Evolutionary conservation across 306 rosid genomes (phyloP), one percentile per base, ranked within the genome.

Genomic region (Cucurbita pepo): DNA sequence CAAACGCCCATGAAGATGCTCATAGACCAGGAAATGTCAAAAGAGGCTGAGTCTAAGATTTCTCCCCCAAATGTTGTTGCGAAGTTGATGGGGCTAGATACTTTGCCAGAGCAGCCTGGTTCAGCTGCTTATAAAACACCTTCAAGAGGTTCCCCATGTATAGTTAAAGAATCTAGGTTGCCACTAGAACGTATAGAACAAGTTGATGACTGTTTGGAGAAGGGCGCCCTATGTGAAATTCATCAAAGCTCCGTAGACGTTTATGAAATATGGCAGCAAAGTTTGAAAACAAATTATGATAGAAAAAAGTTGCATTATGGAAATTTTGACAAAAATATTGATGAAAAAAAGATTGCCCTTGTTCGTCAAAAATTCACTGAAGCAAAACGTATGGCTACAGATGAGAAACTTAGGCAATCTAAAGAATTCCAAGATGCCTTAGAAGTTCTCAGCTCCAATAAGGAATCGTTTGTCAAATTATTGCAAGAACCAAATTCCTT

Each of bases 71-170:
- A 91, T 75, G 85, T 89, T 63, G 96, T 95, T 77, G 99, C 99
- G 73, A 89, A 88, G 82, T 82, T 91, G 80, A 95, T 91, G 99
- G 99, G 97, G 76, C 92, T 95, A 77, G 99, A 95, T 54, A 51
- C 86, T 79, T 79, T 89, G 56, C 92, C 95, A 52, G 71, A 81
- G 77, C 85, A 84, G 73, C 71, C 85, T 54, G 83, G 79, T 81
- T 74, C 85, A 73, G 78, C 90, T 41, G 78, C 80, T 59, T 86
- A 83, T 73, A 84, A 85, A 82, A 85, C 80, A 76, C 82, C 67
- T 76, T 76, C 80, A 62, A 84, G 83, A 79, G 82, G 81, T 73
- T 80, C 88, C 41, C 84, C 74, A 64, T 83, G 84, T 25, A 56
- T 63, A 36, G 64, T 62, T 75, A 80, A 77, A 75, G 88, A 80